Evolutionary conservation across 176 grass and related monocot genomes (phyloP).

Genomic region (Oryza glaberrima): DNA sequence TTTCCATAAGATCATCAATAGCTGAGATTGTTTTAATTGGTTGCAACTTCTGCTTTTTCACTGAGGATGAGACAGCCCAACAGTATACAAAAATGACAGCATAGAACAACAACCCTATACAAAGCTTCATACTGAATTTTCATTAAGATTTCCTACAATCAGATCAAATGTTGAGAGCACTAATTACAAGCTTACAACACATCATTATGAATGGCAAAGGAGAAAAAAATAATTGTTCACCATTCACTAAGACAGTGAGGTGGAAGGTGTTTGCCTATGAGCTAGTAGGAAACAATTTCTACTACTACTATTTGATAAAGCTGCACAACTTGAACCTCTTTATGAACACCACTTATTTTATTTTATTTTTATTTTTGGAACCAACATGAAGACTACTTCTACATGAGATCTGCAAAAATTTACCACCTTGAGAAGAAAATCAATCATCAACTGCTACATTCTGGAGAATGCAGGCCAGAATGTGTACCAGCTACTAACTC

Average conservation of each 20-base stretch:
- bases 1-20: conserved; percentile 4
- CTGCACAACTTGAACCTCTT: conserved; percentile 13
- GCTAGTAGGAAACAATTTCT: neutral
- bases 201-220: conserved; percentile 10
- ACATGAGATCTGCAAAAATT: neutral
- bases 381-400: neutral
- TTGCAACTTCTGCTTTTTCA: conserved; percentile 4
- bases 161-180: conserved; percentile 16
- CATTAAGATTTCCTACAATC: neutral
- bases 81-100: conserved; percentile 2
- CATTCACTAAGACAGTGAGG: neutral
- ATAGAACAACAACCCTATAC: conserved; percentile 4
- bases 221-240: neutral
- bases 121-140: neutral
- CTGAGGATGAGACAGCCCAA: neutral
- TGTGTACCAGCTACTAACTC: conserved; percentile 23
- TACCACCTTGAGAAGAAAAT: neutral
- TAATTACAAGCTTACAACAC: conserved; percentile 11
- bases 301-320: neutral
- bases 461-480: neutral
- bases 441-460: neutral
- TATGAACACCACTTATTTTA: neutral
- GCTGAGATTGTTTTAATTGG: neutral
- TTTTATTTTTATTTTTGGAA: neutral
- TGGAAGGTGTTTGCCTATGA: neutral